Evolutionary conservation across 1,284 basidiomycete genomes (phyloP), one percentile per base, ranked within the genome.

Genomic region (Apiotrichum mycotoxinovorans): DNA sequence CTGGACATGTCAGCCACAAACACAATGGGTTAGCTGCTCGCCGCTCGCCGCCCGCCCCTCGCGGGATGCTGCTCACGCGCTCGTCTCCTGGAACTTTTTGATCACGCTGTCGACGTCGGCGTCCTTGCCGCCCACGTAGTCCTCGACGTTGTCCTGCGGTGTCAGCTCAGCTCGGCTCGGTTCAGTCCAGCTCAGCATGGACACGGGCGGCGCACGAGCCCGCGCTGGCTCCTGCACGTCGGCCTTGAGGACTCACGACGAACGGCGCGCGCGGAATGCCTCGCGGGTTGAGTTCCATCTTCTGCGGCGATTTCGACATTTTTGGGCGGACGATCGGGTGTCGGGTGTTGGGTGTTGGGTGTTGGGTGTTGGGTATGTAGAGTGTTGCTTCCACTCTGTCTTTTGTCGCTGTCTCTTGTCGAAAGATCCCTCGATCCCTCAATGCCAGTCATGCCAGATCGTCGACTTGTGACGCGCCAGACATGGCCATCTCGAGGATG

Each of bases 261-360:
- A 98, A 98, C 0, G 91, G 90, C 4, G 95, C 94, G 73, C 87
- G 86, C 15, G 94, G 94, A 57, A 98, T 98, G 1, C 94, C 94
- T 52, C 93, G 81, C 1, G 91, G 85, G 68, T 95, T 97, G 68
- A 85, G 85, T 69, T 85, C 82, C 60, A 79, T 69, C 57, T 73
- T 66, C 27, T 54, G 56, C 18, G 53, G 52, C 26, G 52, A 34
- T 46, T 62, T 66, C 11, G 67, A 66, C 46, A 48, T 48, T 14
- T 12, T 42, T 26, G 20, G 11, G 20, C 15, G 18, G 12, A 45
- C 14, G n/a, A n/a, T n/a, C n/a, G n/a, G n/a, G 30, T 30, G 5
- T 30, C 7, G 5, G 30, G 5, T 30, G 5, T 30, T 30, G 7
- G 30, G 5, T 7, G 12, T 30, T n/a, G n/a, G n/a, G 30, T 30